These are phyloP conservation scores for Claviceps arundinis DNA, from an alignment of 2,329 filamentous ascomycete genomes.

Conservation along the genomic window DNA sequence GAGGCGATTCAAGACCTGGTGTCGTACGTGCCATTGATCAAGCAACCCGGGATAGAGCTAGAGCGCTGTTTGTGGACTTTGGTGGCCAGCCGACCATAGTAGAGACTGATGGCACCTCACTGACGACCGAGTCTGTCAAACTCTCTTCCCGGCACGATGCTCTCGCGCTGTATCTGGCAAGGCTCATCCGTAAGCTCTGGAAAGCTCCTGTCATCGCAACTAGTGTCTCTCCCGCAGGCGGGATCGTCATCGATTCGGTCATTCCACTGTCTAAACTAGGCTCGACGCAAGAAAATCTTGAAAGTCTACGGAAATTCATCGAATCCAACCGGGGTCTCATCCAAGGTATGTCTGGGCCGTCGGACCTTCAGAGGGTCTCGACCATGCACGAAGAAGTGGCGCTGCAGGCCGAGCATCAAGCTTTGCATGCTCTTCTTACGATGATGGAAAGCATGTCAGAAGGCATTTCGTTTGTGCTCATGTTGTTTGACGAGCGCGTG, in stretches of 20 bases:
- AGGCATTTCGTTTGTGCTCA: constrained; percentile 89
- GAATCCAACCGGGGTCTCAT: constrained; percentile 82
- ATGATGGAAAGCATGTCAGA: constrained; percentile 87
- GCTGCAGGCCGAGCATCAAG: constrained; percentile 86
- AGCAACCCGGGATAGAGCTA: constrained; percentile 70
- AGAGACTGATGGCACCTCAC: constrained; percentile 57
- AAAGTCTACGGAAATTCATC: constrained; percentile 68
- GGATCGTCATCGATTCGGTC: constrained; percentile 51
- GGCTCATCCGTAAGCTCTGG: constrained; percentile 85
- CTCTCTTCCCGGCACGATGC: constrained; percentile 85
- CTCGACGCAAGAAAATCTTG: constrained; percentile 66
- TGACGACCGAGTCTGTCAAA: constrained; percentile 68
- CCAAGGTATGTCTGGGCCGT: constrained; percentile 82
- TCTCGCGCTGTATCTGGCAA: constrained; percentile 72
- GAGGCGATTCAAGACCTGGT: constrained; percentile 57
- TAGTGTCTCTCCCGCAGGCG: constrained; percentile 38
- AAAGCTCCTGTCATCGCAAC: constrained; percentile 58
- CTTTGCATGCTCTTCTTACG: constrained; percentile 71
- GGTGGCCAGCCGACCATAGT: constrained; percentile 78
- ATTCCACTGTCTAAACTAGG: constrained; percentile 56
- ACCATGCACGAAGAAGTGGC: constrained; percentile 86
- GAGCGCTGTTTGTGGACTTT: constrained; percentile 81
- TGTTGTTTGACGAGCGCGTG: constrained; percentile 86
- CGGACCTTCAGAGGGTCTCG: constrained; percentile 62
- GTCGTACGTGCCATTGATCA: constrained; percentile 71